Percentiles rank a stretch among this genome's conserved stretches.
phyloP scores from a whole-genome alignment of 1,139 yeast species.

The Geotrichum cucujoidarum region DNA sequence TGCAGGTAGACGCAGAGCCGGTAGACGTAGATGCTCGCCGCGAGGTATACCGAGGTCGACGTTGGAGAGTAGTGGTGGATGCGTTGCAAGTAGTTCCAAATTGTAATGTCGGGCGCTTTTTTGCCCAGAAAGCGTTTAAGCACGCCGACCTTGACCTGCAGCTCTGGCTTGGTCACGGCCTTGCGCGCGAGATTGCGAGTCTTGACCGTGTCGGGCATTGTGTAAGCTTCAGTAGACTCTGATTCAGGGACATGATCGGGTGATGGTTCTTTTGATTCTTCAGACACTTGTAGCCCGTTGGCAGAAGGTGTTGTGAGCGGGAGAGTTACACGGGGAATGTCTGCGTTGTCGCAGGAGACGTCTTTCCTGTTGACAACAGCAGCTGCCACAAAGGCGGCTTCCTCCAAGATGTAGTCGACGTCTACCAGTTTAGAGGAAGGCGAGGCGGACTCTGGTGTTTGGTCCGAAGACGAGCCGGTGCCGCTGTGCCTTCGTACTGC shows the following conservation, averaged over 20 bases:
- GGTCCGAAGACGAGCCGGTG: not conserved
- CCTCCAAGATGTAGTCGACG: constrained; percentile 1
- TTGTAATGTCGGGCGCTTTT: constrained; percentile 20
- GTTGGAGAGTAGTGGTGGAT: constrained; percentile 43
- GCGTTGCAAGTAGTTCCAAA: constrained; percentile 39
- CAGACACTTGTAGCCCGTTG: not conserved
- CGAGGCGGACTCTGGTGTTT: not conserved
- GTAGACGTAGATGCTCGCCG: constrained; percentile 39
- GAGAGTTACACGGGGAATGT: not conserved
- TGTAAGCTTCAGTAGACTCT: not conserved
- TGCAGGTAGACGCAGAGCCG: constrained; percentile 33
- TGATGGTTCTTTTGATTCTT: not conserved
- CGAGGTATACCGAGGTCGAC: constrained; percentile 43
- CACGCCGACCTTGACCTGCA: not conserved
- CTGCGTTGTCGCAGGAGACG: not conserved
- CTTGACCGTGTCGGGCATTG: constrained; percentile 1
- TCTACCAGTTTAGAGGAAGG: not conserved
- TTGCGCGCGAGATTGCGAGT: constrained; percentile 1
- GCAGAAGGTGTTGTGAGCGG: not conserved
- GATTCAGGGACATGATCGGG: not conserved
- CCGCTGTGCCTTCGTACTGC: not conserved
- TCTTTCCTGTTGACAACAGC: constrained; percentile 1
- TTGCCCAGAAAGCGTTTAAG: constrained; percentile 3
- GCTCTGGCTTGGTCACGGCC: constrained; percentile 2
- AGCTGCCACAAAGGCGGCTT: constrained; percentile 5